Evolutionary conservation across 1,139 yeast genomes (phyloP).

Genomic region (Hemisphaericaspora lyxosophila): DNA sequence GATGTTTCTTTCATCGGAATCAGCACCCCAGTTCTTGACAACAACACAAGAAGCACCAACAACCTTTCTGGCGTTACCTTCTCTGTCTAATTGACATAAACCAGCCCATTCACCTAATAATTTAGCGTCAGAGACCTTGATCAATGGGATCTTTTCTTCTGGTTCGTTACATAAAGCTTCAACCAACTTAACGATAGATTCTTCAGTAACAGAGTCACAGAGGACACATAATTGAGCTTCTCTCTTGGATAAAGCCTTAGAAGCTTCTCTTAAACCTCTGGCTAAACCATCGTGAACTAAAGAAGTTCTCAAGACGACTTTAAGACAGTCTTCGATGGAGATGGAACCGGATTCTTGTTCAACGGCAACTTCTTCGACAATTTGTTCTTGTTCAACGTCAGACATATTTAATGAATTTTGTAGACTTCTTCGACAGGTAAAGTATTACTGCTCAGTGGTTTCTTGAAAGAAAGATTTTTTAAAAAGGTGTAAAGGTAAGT

Average conservation of each 20-base stretch:
- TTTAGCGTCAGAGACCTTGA: conserved; percentile 99
- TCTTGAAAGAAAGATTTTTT: conserved; percentile 15
- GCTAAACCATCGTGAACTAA: conserved; percentile 99
- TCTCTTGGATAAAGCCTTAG: conserved; percentile 97
- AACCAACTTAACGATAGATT: conserved; percentile 92
- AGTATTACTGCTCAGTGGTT: conserved; percentile 70
- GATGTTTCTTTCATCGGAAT: conserved; percentile 96
- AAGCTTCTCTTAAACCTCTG: conserved; percentile 99
- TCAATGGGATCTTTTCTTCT: conserved; percentile 94
- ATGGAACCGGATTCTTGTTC: conserved; percentile 85
- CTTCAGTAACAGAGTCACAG: conserved; percentile 98
- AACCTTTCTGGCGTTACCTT: conserved; percentile 99
- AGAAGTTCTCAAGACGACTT: conserved; percentile 97
- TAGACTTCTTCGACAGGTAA: conserved; percentile 85
- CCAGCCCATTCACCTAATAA: conserved; percentile 99
- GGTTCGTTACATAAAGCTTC: conserved; percentile 99
- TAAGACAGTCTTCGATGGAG: conserved; percentile 97
- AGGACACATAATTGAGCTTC: conserved; percentile 98
- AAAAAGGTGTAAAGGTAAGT: conserved; percentile 4
- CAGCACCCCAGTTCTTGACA: conserved; percentile 99
- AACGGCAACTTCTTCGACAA: conserved; percentile 82
- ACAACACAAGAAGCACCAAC: conserved; percentile 99
- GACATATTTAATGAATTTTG: conserved; percentile 58
- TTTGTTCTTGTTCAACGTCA: conserved; percentile 84
- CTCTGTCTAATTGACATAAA: conserved; percentile 99